Evolutionary conservation across 352 stramenopile species (phyloP), one percentile per base, ranked within the genome.

Genomic region (Pythium rhizo-oryzae): DNA sequence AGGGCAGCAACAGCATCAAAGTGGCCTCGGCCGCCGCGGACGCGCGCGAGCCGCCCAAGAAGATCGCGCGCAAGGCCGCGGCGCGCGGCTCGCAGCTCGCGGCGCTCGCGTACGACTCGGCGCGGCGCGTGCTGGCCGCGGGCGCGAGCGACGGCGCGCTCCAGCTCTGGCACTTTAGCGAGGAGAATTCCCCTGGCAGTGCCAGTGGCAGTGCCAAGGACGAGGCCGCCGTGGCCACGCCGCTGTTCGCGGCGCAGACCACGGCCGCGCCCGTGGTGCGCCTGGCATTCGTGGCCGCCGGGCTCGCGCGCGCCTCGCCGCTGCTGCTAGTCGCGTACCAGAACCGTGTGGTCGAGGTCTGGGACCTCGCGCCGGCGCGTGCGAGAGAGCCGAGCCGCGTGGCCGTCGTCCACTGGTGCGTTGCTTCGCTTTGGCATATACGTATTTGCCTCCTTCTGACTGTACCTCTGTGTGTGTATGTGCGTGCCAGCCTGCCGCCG

Each of bases 1-100:
- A 95, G 59, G 87, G 80, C 8, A 93, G 85, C 73, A 84, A 88
- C 52, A 93, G 79, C 69, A 84, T 95, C 54, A 69, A 73, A 41
- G 74, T 90, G 28, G 28, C 6, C 21, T 78, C 80, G 21, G 58
- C 72, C 6, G 70, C 88, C 1, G 28, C 28, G 28, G 81, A 87
- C 53, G 78, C 75, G 18, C 68, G 61, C 15, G 85, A 87, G 28
- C 67, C 75, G 56, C 76, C 77, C 11, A 88, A 89, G 60, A 91
- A 93, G 69, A 90, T 95, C 35, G 76, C 82, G 4, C 84, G 87
- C 41, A 93, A 93, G 59, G 82, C 75, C 21, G 67, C 80, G 25
- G 85, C 82, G 61, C 81, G 85, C 51, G 90, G 71, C 60, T 80
- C 72, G 51, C 79, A 84, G 4, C 65, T 92, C 39, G 71, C 76